Base-by-base conservation (phyloP, 345 rosid genomes). In the Noccaea bulbosa region DNA sequence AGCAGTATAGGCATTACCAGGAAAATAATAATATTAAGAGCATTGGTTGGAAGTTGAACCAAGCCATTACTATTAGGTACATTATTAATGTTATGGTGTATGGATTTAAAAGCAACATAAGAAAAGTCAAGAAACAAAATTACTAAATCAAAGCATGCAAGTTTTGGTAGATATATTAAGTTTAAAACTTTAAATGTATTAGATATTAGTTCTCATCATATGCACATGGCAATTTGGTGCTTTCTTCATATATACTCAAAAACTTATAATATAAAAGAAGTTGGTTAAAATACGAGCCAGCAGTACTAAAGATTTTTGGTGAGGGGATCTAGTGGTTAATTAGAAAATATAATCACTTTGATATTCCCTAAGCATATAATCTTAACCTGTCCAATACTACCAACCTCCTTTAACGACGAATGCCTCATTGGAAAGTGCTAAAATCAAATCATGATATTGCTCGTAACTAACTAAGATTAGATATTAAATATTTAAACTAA, bases 191-290 rank as follows among this genome's bases (percentile, higher is more conserved):
- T 20, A 20, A 64, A n/a, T 66, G 39, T 49, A 32, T 4, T 34
- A 8, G 15, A 51, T 49, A 61, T 14, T 33, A 53, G 56, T 60
- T 52, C 47, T 60, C 34, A 68, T 61, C 63, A 52, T 74, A 59
- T 17, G 73, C 78, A 74, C 78, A 74, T 74, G 78, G 35, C 49
- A 67, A 51, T 59, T 60, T 60, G 64, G 41, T 74, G 69, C 16
- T 61, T 67, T n/a, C 69, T 61, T 74, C 64, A 45, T 24, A 44
- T 33, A 43, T 38, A 67, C 78, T 67, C 48, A 59, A 74, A 37
- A 53, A 35, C 7, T 41, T 49, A 49, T 40, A 30, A 49, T 58
- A 72, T 65, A 56, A 47, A 43, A 55, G 4, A 39, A 12, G 59
- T 57, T 60, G 37, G 47, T 67, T 60, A 37, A 56, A 44, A 67